Evolutionary conservation across 2,329 filamentous ascomycete species (phyloP).

Genomic region (Venturia oleaginea): DNA sequence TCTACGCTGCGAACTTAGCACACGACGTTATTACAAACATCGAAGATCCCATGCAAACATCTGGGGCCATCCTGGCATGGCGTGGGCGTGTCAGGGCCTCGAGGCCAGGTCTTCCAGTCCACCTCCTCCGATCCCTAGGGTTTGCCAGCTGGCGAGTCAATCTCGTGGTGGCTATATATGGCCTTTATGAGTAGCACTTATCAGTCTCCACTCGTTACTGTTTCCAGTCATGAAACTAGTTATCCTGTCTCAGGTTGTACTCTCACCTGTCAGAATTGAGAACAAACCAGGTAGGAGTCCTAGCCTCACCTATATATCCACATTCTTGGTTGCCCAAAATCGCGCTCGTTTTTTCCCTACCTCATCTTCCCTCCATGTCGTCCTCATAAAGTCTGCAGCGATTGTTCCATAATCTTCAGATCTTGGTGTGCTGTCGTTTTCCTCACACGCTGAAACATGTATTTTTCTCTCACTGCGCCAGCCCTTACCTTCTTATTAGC

Average conservation of each 20-base stretch:
- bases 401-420: not conserved
- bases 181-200: not conserved
- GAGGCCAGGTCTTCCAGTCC: not conserved
- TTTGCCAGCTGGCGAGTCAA: not conserved
- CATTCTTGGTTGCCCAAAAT: not conserved
- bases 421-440: not conserved
- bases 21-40: not conserved
- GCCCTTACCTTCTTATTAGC: not conserved
- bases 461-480: not conserved
- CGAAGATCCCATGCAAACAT: not conserved
- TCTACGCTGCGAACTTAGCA: not conserved
- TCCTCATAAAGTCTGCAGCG: not conserved
- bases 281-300: conserved; percentile 4
- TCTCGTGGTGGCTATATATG: not conserved
- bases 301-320: not conserved
- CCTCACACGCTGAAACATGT: conserved; percentile 1
- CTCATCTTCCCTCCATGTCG: conserved; percentile 16
- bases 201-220: not conserved
- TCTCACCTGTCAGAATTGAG: conserved; percentile 19
- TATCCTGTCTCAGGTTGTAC: conserved; percentile 20
- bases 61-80: not conserved
- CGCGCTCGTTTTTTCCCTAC: not conserved
- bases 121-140: not conserved
- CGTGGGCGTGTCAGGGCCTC: not conserved
- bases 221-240: not conserved